A percentile compares a stretch with the other conserved stretches of the same genome.
These are phyloP conservation scores for Fusarium sp. DNA, from an alignment of 2,329 filamentous ascomycete species.

Conservation along the genomic window DNA sequence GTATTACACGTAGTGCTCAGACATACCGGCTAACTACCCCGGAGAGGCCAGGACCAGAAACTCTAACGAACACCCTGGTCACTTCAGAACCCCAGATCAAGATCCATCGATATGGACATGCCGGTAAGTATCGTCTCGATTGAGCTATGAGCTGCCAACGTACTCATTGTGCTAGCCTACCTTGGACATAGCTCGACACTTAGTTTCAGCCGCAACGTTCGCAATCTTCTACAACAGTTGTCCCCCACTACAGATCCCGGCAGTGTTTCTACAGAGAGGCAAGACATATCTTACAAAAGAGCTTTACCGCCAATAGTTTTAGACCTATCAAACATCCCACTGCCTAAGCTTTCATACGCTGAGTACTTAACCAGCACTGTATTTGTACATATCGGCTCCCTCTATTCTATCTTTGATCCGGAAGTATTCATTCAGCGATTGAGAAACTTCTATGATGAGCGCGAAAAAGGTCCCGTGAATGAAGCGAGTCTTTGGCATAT, in stretches of 20 bases:
- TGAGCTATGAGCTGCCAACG: too few relatives aligned
- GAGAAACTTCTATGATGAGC: slow-evolving; percentile 28
- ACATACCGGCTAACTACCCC: background rate
- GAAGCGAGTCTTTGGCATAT: slow-evolving; percentile 34
- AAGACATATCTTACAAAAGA: slow-evolving; percentile 34
- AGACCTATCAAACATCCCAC: slow-evolving; percentile 22
- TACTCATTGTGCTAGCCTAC: slow-evolving; percentile 26
- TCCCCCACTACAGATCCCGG: slow-evolving; percentile 24
- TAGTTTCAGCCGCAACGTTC: slow-evolving; percentile 37
- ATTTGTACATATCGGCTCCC: slow-evolving; percentile 33
- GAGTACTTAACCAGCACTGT: slow-evolving; percentile 38
- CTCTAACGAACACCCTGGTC: slow-evolving; percentile 34
- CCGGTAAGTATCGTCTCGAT: slow-evolving; percentile 3
- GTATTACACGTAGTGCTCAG: background rate
- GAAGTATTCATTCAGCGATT: slow-evolving; percentile 18
- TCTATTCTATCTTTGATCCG: slow-evolving; percentile 34
- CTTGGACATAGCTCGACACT: slow-evolving; percentile 40
- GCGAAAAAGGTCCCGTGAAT: background rate
- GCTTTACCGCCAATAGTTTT: slow-evolving; percentile 27
- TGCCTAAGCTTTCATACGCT: slow-evolving; percentile 34
- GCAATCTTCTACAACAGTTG: slow-evolving; percentile 37
- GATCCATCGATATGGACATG: slow-evolving; percentile 37
- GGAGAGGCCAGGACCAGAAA: slow-evolving; percentile 4
- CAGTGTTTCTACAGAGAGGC: slow-evolving; percentile 30
- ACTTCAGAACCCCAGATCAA: slow-evolving; percentile 39